Base-by-base conservation (phyloP, 768 basidiomycete species). In the Kwoniella shandongensis region DNA sequence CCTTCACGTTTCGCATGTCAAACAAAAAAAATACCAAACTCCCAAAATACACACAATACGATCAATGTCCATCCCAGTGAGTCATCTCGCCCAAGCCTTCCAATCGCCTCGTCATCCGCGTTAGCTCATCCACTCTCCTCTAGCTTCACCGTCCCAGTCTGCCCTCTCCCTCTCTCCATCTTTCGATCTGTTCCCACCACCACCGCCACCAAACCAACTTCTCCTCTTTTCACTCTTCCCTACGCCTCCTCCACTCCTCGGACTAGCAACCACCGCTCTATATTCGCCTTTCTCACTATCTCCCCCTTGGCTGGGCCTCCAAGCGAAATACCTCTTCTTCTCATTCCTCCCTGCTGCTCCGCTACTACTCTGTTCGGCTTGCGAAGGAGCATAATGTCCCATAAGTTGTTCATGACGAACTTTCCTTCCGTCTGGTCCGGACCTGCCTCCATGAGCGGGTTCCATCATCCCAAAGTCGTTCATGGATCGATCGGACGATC, bases 291-390 rank as follows among this genome's bases (percentile, higher is more conserved):
- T 25, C 26, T 17, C 20, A 2, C 20, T 22, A 27, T 5, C 15
- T 20, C 18, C 12, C 1, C 26, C 18, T 13, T 25, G n/a, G 10
- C 20, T 44, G 17, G 22, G 26, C n/a, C 40, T 20, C 55, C 55
- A 57, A 17, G 55, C 47, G 23, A 57, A 57, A 32, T 57, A 57
- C n/a, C 41, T 18, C 30, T 57, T 57, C 47, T 57, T 57, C 29
- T 57, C 55, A 5, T 27, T 35, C 32, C 32, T 32, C 32, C 32
- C 32, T 13, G 6, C 13, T 13, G 7, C 32, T 13, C 32, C 13
- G 7, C 32, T 32, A 6, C 7, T 32, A 6, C 32, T 32, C 13
- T 13, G 32, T 13, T 32, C 13, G 32, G 32, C n/a, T 40, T 38
- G 32, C 4, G 38, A 2, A 48, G 47, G 41, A 23, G 36, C 29